Conservation (phyloP, 306 rosid species). For the Trifolium subterraneum region DNA sequence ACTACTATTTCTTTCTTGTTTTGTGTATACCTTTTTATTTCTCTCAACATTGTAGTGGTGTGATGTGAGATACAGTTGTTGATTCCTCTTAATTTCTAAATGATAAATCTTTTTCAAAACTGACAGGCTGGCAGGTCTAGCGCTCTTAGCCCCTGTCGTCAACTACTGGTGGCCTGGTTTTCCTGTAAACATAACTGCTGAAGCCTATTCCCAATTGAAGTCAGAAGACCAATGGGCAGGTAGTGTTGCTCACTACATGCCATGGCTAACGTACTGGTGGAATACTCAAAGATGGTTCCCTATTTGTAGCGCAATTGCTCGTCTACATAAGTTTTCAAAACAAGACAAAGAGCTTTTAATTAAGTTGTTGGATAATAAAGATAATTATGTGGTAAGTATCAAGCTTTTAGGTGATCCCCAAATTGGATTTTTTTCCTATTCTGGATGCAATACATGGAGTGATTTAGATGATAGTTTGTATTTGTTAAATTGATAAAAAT, state of each 20-base stretch:
- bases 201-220: constrained; percentile 50
- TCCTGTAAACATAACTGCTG: constrained; percentile 65
- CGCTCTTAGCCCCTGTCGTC: constrained; percentile 65
- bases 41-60: no score
- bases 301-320: neutral
- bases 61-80: no score
- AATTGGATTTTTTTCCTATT: neutral
- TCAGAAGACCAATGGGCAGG: constrained; percentile 73
- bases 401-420: constrained; percentile 17
- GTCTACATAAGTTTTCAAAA: constrained; percentile 32
- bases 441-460: constrained; percentile 3
- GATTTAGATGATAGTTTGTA: constrained; percentile 15
- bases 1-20: no score
- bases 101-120: neutral
- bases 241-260: constrained; percentile 74
- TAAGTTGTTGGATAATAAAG: neutral
- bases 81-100: no score
- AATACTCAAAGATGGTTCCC: constrained; percentile 90
- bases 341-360: constrained; percentile 42
- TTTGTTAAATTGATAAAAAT: constrained; percentile 11
- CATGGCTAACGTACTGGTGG: constrained; percentile 97
- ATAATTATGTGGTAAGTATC: constrained; percentile 43
- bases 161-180: constrained; percentile 89
- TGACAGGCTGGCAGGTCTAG: constrained; percentile 81
- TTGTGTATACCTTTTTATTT: no score